A percentile compares a stretch with the other conserved stretches of the same genome.
phyloP scores from a whole-genome alignment of 139 green algal species.

The Parachlorella kessleri region DNA sequence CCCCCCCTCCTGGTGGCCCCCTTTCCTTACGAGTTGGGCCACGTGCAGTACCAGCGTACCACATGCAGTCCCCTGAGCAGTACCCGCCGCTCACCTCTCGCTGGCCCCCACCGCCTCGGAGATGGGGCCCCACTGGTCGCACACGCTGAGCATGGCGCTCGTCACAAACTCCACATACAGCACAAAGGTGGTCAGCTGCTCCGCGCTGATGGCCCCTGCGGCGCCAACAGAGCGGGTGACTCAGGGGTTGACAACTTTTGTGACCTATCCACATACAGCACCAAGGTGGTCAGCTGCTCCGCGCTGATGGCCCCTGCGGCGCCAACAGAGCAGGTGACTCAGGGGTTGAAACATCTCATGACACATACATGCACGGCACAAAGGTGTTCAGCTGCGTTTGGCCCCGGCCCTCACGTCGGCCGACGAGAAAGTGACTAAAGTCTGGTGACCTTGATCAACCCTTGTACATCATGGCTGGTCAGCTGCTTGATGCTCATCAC shows the following conservation, averaged over 20 bases:
- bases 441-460: no score
- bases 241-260: no score
- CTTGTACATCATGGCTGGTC: no score
- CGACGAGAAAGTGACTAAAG: no score
- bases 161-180: slow-evolving; percentile 85
- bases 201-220: slow-evolving; percentile 49
- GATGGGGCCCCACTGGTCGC: slow-evolving; percentile 80
- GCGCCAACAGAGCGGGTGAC: no score
- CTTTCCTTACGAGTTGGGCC: background rate
- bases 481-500: no score
- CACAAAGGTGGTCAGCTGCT: slow-evolving; percentile 80
- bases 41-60: background rate
- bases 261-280: slow-evolving; percentile 86
- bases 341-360: no score
- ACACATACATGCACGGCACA: slow-evolving; percentile 82
- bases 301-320: slow-evolving; percentile 51
- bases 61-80: background rate
- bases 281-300: slow-evolving; percentile 77
- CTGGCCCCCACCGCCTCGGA: slow-evolving; percentile 73
- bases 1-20: background rate
- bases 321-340: no score
- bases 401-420: no score
- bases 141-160: slow-evolving; percentile 68
- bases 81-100: slow-evolving; percentile 30
- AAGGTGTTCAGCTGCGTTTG: slow-evolving; percentile 79